Evolutionary conservation across 257 asterid genomes (phyloP).

Genomic region (Mitragyna speciosa): DNA sequence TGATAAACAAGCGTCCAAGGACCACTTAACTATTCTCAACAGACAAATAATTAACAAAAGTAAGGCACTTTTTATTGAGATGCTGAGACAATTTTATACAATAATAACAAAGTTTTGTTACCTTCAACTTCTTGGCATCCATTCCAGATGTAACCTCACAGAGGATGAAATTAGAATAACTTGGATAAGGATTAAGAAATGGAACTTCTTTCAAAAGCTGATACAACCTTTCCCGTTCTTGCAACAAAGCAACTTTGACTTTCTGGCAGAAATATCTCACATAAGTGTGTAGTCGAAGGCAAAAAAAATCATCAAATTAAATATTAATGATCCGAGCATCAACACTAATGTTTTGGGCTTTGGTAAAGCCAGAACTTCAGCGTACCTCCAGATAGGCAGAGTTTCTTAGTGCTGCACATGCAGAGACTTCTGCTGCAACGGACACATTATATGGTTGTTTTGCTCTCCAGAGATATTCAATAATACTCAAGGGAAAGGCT

Average conservation of each 20-base stretch:
- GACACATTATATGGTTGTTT: constrained; percentile 98
- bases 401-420: constrained; percentile 88
- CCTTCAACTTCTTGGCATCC: constrained; percentile 99
- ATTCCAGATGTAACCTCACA: constrained; percentile 82
- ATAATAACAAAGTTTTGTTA: constrained; percentile 21
- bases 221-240: constrained; percentile 80
- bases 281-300: constrained; percentile 4
- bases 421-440: constrained; percentile 95
- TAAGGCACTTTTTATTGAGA: no score
- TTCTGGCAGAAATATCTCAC: constrained; percentile 46
- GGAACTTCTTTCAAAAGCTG: constrained; percentile 83
- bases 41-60: no score
- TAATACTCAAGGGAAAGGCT: constrained; percentile 88
- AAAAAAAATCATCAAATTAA: not conserved
- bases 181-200: constrained; percentile 82
- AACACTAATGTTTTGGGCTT: not conserved
- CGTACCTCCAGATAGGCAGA: constrained; percentile 82
- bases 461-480: constrained; percentile 93
- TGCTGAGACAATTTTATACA: not conserved
- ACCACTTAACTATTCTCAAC: no score
- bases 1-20: no score
- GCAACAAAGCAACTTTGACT: constrained; percentile 86
- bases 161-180: constrained; percentile 91
- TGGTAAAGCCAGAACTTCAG: not conserved
- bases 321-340: not conserved